Evolutionary conservation across 805 yeast species (phyloP).

Genomic region (Grigorovia jiainica): DNA sequence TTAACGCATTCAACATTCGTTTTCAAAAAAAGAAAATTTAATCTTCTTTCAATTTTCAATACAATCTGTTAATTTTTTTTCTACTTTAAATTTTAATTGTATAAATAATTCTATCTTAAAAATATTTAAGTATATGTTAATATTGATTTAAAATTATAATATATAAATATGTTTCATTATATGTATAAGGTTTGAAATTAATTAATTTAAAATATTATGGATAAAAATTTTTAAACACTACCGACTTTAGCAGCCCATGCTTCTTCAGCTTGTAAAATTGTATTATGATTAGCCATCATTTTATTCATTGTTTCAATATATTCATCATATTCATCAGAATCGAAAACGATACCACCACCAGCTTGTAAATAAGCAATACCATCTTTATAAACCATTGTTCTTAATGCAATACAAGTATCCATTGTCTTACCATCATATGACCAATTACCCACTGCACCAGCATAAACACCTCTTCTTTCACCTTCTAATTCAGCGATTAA

Average conservation of each 20-base stretch:
- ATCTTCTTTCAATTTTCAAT: too few relatives aligned
- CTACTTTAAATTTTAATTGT: too few relatives aligned
- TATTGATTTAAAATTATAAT: too few relatives aligned
- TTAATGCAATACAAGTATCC: conserved; percentile 96
- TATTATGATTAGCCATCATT: conserved; percentile 85
- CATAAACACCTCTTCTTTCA: conserved; percentile 93
- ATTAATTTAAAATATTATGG: background rate
- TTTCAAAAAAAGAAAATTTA: too few relatives aligned
- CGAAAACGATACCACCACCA: conserved; percentile 97
- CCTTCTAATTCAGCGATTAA: conserved; percentile 79
- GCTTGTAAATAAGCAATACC: conserved; percentile 91
- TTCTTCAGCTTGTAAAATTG: conserved; percentile 87
- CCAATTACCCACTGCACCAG: conserved; percentile 99
- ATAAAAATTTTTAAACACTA: conserved; percentile 4
- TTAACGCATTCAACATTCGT: conserved; percentile 32
- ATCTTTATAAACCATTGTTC: conserved; percentile 94
- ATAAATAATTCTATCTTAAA: too few relatives aligned
- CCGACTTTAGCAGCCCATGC: conserved; percentile 48
- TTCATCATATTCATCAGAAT: conserved; percentile 91
- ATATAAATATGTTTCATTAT: too few relatives aligned
- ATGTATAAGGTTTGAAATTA: too few relatives aligned
- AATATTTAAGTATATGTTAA: too few relatives aligned
- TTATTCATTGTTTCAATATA: conserved; percentile 95
- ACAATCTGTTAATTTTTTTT: too few relatives aligned
- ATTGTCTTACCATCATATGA: conserved; percentile 88